Conservation (phyloP, 176 grass and related monocot genomes). For the Thinopyrum elongatum region DNA sequence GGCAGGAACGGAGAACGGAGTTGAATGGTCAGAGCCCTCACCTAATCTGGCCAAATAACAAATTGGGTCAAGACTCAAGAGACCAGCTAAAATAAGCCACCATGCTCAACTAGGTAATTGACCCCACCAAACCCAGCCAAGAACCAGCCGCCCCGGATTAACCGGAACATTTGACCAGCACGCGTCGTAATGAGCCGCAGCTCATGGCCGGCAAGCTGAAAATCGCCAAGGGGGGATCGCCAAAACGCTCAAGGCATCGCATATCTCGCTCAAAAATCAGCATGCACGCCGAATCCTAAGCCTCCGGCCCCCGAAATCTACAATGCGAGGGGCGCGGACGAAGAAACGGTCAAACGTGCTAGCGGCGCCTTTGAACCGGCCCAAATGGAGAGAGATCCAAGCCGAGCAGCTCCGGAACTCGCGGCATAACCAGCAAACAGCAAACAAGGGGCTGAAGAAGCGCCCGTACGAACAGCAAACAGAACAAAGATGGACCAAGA, state of each 20-base stretch:
- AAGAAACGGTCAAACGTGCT: not conserved
- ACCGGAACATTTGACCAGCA: not conserved
- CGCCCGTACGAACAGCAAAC: not conserved
- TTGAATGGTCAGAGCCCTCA: slow-evolving; percentile 24
- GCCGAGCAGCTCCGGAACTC: no score
- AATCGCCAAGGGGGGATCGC: not conserved
- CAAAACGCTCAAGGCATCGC: not conserved
- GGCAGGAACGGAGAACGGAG: not conserved
- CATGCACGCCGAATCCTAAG: not conserved
- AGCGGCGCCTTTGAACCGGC: not conserved
- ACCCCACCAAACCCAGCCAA: slow-evolving; percentile 35
- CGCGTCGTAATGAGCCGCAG: not conserved
- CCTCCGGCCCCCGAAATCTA: slow-evolving; percentile 13
- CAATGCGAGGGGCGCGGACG: not conserved
- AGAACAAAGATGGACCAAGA: not conserved
- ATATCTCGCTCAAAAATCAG: no score
- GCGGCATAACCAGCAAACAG: not conserved
- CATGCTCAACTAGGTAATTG: slow-evolving; percentile 27
- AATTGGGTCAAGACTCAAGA: slow-evolving; percentile 36
- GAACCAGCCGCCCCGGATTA: not conserved
- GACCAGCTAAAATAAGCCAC: slow-evolving; percentile 35
- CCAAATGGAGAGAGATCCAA: slow-evolving; percentile 20
- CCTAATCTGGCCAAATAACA: slow-evolving; percentile 28
- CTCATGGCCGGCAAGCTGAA: not conserved
- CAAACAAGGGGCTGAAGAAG: not conserved